Base-by-base conservation (phyloP, 192 early-diverging fungal species). In the Coemansia sp. region DNA sequence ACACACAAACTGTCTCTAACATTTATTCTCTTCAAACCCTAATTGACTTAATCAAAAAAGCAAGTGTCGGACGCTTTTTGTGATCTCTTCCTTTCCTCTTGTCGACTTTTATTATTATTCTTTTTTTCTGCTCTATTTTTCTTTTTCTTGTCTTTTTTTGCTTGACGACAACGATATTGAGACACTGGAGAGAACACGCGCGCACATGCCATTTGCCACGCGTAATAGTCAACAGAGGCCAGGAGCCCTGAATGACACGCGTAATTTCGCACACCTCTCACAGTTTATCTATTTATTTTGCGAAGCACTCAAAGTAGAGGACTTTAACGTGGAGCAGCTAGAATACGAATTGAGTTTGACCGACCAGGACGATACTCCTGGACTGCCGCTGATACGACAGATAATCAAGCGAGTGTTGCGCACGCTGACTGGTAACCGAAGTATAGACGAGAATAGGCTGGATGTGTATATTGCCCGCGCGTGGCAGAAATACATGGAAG, bases 221-320 rank as follows among this genome's bases (percentile, higher is more conserved):
- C 41, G 40, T n/a, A 40, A 45, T 18, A 22, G 49, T 0, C 59
- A 41, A 49, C 45, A 38, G 24, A 38, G 30, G 39, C 39, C 62
- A 18, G 35, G 60, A 37, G 32, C 44, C 35, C 20, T 65, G 62
- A 41, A 65, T 43, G 74, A 76, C 55, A 76, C 68, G 44, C 74
- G 74, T 4, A 61, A 39, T 40, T 76, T 76, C 43, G 74, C 74
- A 22, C 74, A 52, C n/a, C 74, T 76, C 20, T 70, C 68, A 7
- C 74, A 76, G 18, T 67, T 70, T 32, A 44, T 76, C 37, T 52
- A 67, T 40, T 2, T 63, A 12, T 76, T 76, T 43, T 65, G 67
- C 55, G 38, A 40, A 12, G 62, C 68, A 5, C 69, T 76, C 40
- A 61, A 63, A 15, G n/a, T 70, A 3, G 68, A 76, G 13, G 15